phyloP scores from a whole-genome alignment of 768 basidiomycete species.

The Tricholoma matsutake region DNA sequence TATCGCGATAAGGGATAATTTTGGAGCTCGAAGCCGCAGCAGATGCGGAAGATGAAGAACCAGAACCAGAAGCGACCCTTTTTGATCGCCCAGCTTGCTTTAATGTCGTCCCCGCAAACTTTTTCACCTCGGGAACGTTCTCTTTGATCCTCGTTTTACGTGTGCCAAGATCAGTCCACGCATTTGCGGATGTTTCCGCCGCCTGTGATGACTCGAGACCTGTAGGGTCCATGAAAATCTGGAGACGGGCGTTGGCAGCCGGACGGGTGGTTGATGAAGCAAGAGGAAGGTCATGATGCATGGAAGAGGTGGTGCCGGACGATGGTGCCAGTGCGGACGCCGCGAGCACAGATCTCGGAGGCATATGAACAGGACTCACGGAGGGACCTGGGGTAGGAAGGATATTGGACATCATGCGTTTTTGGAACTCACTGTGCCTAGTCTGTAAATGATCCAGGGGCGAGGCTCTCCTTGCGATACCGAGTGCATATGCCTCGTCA shows the following conservation, averaged over 20 bases:
- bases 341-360: constrained; percentile 34
- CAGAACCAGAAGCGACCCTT: constrained; percentile 42
- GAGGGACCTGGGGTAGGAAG: constrained; percentile 36
- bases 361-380: constrained; percentile 26
- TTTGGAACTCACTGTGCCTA: constrained; percentile 85
- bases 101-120: constrained; percentile 63
- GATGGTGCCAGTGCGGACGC: constrained; percentile 40
- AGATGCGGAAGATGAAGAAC: constrained; percentile 25
- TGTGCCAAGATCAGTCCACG: constrained; percentile 73
- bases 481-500: constrained; percentile 86
- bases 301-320: constrained; percentile 29
- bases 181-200: constrained; percentile 38
- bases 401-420: constrained; percentile 72
- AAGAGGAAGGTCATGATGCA: constrained; percentile 16
- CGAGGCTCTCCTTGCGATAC: constrained; percentile 77
- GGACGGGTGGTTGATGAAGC: constrained; percentile 29
- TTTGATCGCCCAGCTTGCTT: constrained; percentile 58
- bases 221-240: constrained; percentile 71
- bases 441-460: constrained; percentile 79
- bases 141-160: constrained; percentile 79
- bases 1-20: constrained; percentile 67
- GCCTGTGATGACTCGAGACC: constrained; percentile 44
- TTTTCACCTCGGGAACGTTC: constrained; percentile 68
- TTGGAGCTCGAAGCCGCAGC: constrained; percentile 41
- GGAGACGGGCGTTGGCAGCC: constrained; percentile 55